phyloP scores from a whole-genome alignment of 148 eudicot genomes.

The Fagopyrum esculentum region DNA sequence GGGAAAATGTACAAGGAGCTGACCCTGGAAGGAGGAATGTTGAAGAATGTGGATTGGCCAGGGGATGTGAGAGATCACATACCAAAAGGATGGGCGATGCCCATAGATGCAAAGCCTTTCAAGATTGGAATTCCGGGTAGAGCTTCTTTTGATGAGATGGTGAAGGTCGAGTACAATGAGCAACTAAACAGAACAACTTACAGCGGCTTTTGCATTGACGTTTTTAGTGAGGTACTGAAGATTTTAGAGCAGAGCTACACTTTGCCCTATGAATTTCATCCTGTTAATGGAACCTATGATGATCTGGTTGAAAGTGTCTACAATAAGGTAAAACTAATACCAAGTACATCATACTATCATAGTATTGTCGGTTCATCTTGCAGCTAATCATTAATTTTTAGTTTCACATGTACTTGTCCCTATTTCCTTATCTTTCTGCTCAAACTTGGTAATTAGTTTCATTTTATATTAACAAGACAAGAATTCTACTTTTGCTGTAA shows the following conservation, averaged over 20 bases:
- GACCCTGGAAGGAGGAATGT: not conserved
- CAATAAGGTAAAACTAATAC: slow-evolving; percentile 23
- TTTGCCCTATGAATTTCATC: slow-evolving; percentile 30
- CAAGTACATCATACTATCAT: not conserved
- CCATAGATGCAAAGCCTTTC: slow-evolving; percentile 22
- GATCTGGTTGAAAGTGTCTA: slow-evolving; percentile 26
- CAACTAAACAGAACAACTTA: slow-evolving; percentile 9
- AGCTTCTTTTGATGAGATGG: slow-evolving; percentile 33
- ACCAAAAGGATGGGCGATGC: slow-evolving; percentile 53
- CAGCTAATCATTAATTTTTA: not conserved
- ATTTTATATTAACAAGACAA: no score
- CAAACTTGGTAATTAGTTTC: not conserved
- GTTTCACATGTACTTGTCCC: no score
- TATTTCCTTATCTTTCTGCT: not conserved
- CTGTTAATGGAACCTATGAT: slow-evolving; percentile 34
- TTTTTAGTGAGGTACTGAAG: slow-evolving; percentile 27
- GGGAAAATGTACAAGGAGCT: slow-evolving; percentile 23
- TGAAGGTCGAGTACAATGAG: slow-evolving; percentile 20
- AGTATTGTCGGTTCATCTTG: not conserved
- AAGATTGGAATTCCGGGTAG: slow-evolving; percentile 39
- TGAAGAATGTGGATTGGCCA: slow-evolving; percentile 8
- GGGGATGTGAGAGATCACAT: slow-evolving; percentile 5
- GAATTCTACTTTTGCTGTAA: no score
- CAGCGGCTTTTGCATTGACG: slow-evolving; percentile 36
- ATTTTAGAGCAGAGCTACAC: slow-evolving; percentile 28